Evolutionary conservation across 192 early-diverging fungal species (phyloP).

Genomic region (Coemansia sp.): DNA sequence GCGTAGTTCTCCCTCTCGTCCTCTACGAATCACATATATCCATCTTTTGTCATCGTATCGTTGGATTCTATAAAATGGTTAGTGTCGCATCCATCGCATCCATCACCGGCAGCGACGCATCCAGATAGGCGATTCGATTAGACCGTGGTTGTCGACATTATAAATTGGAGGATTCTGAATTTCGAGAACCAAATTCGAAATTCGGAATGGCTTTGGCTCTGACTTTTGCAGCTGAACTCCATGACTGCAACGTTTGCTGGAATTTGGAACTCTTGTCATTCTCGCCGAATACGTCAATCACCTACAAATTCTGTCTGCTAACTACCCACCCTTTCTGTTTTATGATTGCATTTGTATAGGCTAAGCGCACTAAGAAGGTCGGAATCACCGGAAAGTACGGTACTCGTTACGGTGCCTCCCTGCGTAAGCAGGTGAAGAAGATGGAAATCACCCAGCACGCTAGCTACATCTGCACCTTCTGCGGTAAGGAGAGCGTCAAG

Average conservation of each 20-base stretch:
- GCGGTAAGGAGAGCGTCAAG: conserved; percentile 97
- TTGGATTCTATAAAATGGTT: conserved; percentile 49
- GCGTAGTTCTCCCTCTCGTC: conserved; percentile 32
- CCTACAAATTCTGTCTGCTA: not conserved
- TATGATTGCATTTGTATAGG: conserved; percentile 44
- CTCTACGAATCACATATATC: conserved; percentile 12
- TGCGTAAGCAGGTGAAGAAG: conserved; percentile 97
- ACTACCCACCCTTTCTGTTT: not conserved
- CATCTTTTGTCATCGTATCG: conserved; percentile 14
- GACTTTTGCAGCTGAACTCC: not conserved
- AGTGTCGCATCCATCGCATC: conserved; percentile 54
- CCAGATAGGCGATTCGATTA: not conserved
- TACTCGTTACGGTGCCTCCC: conserved; percentile 99
- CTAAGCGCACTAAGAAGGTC: conserved; percentile 98
- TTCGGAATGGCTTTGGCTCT: not conserved
- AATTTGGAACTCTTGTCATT: not conserved
- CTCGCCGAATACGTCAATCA: not conserved
- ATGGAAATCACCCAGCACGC: conserved; percentile 99
- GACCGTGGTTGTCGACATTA: not conserved
- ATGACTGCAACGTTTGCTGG: not conserved
- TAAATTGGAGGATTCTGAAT: not conserved
- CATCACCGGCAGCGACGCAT: conserved; percentile 17
- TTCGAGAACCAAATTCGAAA: conserved; percentile 5
- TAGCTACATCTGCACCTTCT: conserved; percentile 99
- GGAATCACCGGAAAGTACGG: conserved; percentile 99